Evolutionary conservation across 352 stramenopile genomes (phyloP).

Genomic region (Pythium monospermum): DNA sequence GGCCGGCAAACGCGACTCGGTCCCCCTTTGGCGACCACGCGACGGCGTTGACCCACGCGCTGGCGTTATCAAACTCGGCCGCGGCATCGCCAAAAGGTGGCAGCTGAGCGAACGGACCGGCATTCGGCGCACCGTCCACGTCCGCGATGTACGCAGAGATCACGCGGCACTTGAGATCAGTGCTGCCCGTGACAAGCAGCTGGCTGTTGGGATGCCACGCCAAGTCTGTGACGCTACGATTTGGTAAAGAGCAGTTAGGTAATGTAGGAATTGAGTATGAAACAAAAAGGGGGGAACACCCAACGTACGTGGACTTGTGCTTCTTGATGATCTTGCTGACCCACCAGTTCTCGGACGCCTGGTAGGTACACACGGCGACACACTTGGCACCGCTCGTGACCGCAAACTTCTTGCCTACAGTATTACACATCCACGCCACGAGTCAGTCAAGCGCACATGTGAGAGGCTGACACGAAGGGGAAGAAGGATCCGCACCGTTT

Average conservation of each 20-base stretch:
- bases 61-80: slow-evolving; percentile 85
- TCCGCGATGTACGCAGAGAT: slow-evolving; percentile 86
- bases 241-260: too few relatives aligned
- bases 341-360: slow-evolving; percentile 93
- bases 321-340: slow-evolving; percentile 96
- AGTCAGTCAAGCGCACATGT: too few relatives aligned
- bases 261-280: too few relatives aligned
- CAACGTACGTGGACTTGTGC: slow-evolving; percentile 92
- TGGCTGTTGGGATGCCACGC: slow-evolving; percentile 93
- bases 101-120: slow-evolving; percentile 67
- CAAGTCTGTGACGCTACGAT: slow-evolving; percentile 80
- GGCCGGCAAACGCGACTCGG: slow-evolving; percentile 84
- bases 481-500: slow-evolving; percentile 71
- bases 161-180: slow-evolving; percentile 92
- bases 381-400: slow-evolving; percentile 91
- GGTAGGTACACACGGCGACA: slow-evolving; percentile 92
- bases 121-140: slow-evolving; percentile 68
- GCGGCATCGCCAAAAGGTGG: slow-evolving; percentile 77
- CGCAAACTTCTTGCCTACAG: slow-evolving; percentile 88
- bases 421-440: too few relatives aligned
- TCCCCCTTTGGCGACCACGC: slow-evolving; percentile 89
- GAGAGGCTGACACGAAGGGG: too few relatives aligned
- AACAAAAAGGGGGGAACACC: too few relatives aligned
- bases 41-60: slow-evolving; percentile 89
- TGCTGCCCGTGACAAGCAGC: slow-evolving; percentile 88